A percentile compares a stretch with the other conserved stretches of the same genome.
phyloP scores from a whole-genome alignment of 768 basidiomycete species.

The Agrocybe chaxingu region DNA sequence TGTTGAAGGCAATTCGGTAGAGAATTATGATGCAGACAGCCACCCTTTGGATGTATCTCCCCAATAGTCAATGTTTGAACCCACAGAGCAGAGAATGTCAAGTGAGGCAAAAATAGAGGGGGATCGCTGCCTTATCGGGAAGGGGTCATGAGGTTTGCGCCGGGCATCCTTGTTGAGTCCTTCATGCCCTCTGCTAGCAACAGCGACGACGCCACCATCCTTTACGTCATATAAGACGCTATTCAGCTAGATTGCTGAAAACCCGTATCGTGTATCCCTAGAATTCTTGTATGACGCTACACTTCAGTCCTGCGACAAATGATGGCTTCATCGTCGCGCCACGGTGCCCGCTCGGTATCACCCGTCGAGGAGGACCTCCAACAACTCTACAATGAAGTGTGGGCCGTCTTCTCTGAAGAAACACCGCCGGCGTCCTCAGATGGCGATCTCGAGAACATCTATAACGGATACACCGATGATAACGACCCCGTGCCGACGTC shows the following conservation, averaged over 20 bases:
- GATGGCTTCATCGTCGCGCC: constrained; percentile 18
- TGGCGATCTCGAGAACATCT: constrained; percentile 34
- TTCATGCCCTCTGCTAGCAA: constrained; percentile 2
- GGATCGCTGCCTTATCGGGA: constrained; percentile 16
- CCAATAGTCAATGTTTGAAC: too few species aligned
- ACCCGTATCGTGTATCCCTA: not conserved
- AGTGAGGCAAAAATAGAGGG: constrained; percentile 12
- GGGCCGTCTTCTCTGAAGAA: constrained; percentile 61
- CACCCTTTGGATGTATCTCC: too few species aligned
- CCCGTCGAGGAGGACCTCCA: constrained; percentile 72
- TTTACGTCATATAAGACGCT: not conserved
- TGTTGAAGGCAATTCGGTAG: too few species aligned
- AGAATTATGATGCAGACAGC: too few species aligned
- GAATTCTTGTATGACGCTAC: not conserved
- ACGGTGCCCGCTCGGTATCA: constrained; percentile 23
- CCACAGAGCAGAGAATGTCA: not conserved
- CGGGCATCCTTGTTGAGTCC: constrained; percentile 12
- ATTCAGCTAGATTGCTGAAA: too few species aligned
- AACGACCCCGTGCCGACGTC: constrained; percentile 13
- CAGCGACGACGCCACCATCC: constrained; percentile 1
- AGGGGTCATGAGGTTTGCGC: constrained; percentile 20
- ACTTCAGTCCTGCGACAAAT: not conserved
- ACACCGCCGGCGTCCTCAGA: constrained; percentile 22
- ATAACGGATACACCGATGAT: constrained; percentile 31
- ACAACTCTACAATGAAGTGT: constrained; percentile 72